A percentile compares a stretch with the other conserved stretches of the same genome.
phyloP scores from a whole-genome alignment of 148 eudicot genomes.

The Persicaria tinctoria region DNA sequence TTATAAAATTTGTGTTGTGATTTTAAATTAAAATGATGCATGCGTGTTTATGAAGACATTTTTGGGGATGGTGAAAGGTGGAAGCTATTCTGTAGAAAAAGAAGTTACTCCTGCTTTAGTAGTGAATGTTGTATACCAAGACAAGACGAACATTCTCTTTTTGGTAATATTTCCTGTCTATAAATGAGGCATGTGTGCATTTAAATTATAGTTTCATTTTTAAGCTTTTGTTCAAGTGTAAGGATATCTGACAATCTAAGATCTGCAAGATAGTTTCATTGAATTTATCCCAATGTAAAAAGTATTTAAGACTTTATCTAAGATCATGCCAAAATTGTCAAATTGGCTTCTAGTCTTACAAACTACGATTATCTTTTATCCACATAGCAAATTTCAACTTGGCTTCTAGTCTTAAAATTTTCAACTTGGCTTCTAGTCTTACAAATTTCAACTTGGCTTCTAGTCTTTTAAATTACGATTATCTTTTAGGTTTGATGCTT shows the following conservation, averaged over 20 bases:
- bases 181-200: neutral
- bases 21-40: neutral
- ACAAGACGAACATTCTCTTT: constrained; percentile 91
- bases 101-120: constrained; percentile 69
- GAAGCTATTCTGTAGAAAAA: constrained; percentile 95
- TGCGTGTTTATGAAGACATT: neutral
- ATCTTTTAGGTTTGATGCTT: too few species aligned
- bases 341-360: neutral
- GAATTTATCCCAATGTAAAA: too few species aligned
- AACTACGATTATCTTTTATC: neutral
- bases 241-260: neutral
- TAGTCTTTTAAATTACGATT: too few species aligned
- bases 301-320: too few species aligned
- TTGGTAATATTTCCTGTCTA: constrained; percentile 45
- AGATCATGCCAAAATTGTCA: neutral
- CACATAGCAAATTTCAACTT: neutral
- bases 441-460: too few species aligned
- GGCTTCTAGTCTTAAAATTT: too few species aligned
- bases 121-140: constrained; percentile 90
- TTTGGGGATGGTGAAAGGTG: constrained; percentile 48
- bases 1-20: neutral
- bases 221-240: neutral
- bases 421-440: too few species aligned
- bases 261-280: neutral
- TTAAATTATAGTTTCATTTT: neutral